A percentile compares a stretch with the other conserved stretches of the same genome.
phyloP scores from a whole-genome alignment of 2,329 filamentous ascomycete genomes.

The Microcyclospora pomicola region DNA sequence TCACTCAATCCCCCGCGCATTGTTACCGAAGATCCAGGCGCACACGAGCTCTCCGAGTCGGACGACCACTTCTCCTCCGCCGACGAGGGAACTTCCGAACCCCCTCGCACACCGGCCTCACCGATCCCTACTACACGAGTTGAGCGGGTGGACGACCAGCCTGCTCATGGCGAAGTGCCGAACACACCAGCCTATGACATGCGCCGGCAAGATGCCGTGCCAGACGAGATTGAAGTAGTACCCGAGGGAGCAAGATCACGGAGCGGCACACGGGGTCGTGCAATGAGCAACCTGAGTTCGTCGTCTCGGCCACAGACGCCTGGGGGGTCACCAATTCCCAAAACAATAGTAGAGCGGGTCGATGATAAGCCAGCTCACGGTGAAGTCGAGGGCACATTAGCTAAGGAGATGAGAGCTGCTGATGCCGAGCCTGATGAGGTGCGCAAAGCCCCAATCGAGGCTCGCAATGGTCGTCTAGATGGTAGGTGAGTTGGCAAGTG shows the following conservation, averaged over 20 bases:
- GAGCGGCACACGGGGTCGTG: conserved; percentile 25
- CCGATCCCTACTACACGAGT: conserved; percentile 49
- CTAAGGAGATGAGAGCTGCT: conserved; percentile 41
- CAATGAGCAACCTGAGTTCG: conserved; percentile 23
- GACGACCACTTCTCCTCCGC: conserved; percentile 54
- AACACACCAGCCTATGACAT: conserved; percentile 47
- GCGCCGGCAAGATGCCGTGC: conserved; percentile 45
- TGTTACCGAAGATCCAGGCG: conserved; percentile 17
- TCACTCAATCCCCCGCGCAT: conserved; percentile 13
- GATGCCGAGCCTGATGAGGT: conserved; percentile 48
- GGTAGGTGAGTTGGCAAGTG: conserved; percentile 38
- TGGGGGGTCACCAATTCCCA: conserved; percentile 41
- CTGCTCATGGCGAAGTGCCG: conserved; percentile 47
- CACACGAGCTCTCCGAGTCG: conserved; percentile 14
- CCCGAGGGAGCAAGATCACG: conserved; percentile 28
- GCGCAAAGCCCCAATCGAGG: conserved; percentile 32
- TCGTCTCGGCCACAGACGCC: conserved; percentile 36
- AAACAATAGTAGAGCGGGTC: conserved; percentile 48
- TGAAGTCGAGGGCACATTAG: conserved; percentile 47
- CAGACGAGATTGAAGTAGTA: conserved; percentile 49
- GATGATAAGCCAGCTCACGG: conserved; percentile 45
- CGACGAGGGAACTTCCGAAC: conserved; percentile 37
- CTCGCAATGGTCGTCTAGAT: conserved; percentile 30
- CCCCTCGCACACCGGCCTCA: conserved; percentile 24
- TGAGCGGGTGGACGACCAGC: conserved; percentile 46